Conservation (phyloP, 495 filamentous ascomycete genomes). For the Penicillium nucicola region DNA sequence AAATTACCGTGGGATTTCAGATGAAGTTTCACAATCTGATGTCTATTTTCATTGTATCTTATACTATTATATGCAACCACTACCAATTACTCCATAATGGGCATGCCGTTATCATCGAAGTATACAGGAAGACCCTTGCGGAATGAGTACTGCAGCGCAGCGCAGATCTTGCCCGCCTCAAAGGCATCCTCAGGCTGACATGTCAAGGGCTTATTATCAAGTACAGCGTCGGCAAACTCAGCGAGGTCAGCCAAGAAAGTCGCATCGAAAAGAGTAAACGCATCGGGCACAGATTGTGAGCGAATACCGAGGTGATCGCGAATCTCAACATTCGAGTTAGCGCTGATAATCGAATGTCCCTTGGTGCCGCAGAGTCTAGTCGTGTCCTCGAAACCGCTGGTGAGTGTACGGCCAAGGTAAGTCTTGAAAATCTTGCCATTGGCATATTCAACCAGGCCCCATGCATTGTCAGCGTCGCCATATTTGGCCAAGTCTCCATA, state of each 20-base stretch:
- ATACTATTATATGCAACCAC: conserved; percentile 1
- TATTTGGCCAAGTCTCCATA: conserved; percentile 12
- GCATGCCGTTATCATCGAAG: conserved; percentile 12
- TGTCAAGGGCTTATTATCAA: conserved; percentile 14
- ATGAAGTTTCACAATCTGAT: not conserved
- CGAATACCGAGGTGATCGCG: conserved; percentile 13
- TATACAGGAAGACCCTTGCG: conserved; percentile 15
- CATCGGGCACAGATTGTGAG: conserved; percentile 13
- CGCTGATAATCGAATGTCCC: conserved; percentile 15
- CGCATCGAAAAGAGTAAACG: conserved; percentile 14
- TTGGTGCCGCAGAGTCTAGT: conserved; percentile 15
- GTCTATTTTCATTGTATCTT: not conserved
- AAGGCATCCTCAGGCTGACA: conserved; percentile 17
- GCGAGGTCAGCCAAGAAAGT: conserved; percentile 14
- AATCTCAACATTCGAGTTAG: conserved; percentile 17
- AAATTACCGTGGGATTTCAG: not conserved
- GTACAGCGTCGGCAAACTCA: conserved; percentile 15
- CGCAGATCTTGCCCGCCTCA: conserved; percentile 16
- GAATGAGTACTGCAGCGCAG: conserved; percentile 15
- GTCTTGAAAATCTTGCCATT: conserved; percentile 18
- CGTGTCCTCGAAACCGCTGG: conserved; percentile 15
- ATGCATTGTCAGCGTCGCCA: conserved; percentile 14
- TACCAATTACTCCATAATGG: conserved; percentile 10
- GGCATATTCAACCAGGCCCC: conserved; percentile 15
- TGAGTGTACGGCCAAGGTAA: conserved; percentile 14